These are phyloP conservation scores for Talaromyces piceae DNA, from an alignment of 2,329 filamentous ascomycete genomes.

Conservation along the genomic window DNA sequence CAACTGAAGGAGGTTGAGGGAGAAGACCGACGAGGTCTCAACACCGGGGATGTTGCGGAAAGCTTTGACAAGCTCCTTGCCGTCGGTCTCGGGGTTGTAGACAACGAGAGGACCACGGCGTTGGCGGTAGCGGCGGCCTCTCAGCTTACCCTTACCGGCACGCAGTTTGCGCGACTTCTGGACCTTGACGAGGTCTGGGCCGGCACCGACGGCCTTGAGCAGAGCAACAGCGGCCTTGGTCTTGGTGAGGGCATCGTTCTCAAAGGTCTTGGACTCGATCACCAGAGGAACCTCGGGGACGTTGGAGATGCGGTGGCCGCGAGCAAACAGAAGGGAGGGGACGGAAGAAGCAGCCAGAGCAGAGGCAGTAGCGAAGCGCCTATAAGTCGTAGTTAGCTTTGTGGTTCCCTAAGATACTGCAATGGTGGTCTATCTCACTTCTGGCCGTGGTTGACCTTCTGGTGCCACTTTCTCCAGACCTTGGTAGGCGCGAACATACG, in stretches of 20 bases:
- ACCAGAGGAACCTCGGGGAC: slow-evolving; percentile 97
- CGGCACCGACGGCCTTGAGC: slow-evolving; percentile 84
- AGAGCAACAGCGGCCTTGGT: slow-evolving; percentile 80
- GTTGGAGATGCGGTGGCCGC: slow-evolving; percentile 88
- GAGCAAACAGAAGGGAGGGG: slow-evolving; percentile 88
- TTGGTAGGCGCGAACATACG: slow-evolving; percentile 99
- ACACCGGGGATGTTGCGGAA: slow-evolving; percentile 99
- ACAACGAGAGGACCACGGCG: slow-evolving; percentile 96
- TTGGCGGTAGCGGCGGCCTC: slow-evolving; percentile 93
- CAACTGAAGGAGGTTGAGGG: slow-evolving; percentile 97
- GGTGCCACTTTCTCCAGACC: slow-evolving; percentile 99
- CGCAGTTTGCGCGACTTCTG: slow-evolving; percentile 94
- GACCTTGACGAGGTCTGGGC: slow-evolving; percentile 88
- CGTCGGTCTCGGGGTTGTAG: slow-evolving; percentile 92
- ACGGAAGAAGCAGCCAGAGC: slow-evolving; percentile 94
- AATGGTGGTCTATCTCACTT: slow-evolving; percentile 53
- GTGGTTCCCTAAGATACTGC: background rate
- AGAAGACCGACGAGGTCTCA: slow-evolving; percentile 88
- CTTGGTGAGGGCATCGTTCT: slow-evolving; percentile 71
- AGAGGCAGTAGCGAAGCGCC: slow-evolving; percentile 95
- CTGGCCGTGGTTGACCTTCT: slow-evolving; percentile 99
- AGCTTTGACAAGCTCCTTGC: slow-evolving; percentile 84
- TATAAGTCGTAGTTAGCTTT: background rate
- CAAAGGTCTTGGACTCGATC: slow-evolving; percentile 83
- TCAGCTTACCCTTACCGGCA: slow-evolving; percentile 97